Evolutionary conservation across 805 yeast genomes (phyloP), one percentile per base, ranked within the genome.

Genomic region (Lachancea meyersii): DNA sequence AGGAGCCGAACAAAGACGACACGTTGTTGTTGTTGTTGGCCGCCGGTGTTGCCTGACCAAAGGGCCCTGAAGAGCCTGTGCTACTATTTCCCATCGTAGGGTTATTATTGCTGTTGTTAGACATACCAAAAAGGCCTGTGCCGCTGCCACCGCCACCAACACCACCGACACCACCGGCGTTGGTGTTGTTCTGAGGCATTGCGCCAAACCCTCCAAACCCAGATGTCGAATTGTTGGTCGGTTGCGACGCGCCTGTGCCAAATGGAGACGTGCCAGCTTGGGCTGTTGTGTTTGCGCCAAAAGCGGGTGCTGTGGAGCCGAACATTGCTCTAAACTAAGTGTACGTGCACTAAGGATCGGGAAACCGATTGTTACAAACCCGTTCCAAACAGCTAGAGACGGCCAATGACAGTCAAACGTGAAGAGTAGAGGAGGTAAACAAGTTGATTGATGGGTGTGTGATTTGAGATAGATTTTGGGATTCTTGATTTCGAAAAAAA

Each of bases 131-230:
- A 6, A 58, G 65, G 35, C 49, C 47, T 24, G 51, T 35, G 33
- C 47, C 44, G 27, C 48, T 47, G 37, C 44, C 49, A 20, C 53
- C 43, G 33, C 47, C 44, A 24, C 48, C 46, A 37, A 43, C 49
- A 20, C 53, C 43, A 7, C 37, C 37, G 19, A 34, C 37, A 34
- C 19, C 37, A 34, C 28, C 28, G 28, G 24, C 37, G 19, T 34
- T 34, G 31, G 41, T 21, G 26, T 41, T 41, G 36, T 35, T 41
- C 27, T 35, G 33, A 31, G 28, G 14, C 39, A 27, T 26, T 16
- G 61, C 48, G 34, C 52, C 53, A 44, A 60, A 60, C 20, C 65
- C 65, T 40, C 65, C 65, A 44, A 61, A 61, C 22, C 65, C 61
- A n/a, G 63, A 51, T 21, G 51, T 57, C 27, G 65, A 55, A 48